These are phyloP conservation scores for Bertia moriformis DNA, from an alignment of 2,329 filamentous ascomycete species.

Conservation along the genomic window DNA sequence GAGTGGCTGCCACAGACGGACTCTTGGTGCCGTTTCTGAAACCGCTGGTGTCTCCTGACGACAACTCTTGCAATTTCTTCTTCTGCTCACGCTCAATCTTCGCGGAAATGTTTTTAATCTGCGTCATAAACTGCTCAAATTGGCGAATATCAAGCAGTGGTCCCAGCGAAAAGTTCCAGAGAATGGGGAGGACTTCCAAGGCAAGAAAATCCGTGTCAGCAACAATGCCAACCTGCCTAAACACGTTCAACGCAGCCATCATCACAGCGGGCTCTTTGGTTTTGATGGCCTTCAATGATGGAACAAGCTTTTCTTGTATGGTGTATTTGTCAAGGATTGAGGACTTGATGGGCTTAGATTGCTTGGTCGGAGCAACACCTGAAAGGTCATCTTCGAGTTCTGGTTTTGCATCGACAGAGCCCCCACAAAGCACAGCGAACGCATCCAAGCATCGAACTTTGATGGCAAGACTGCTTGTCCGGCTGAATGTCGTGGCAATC, in stretches of 20 bases:
- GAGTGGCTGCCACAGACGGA: not conserved
- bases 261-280: slow-evolving; percentile 97
- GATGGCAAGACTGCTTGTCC: slow-evolving; percentile 83
- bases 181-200: slow-evolving; percentile 72
- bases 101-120: slow-evolving; percentile 68
- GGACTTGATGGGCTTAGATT: slow-evolving; percentile 49
- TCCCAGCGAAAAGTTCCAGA: slow-evolving; percentile 86
- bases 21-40: slow-evolving; percentile 38
- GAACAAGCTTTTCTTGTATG: slow-evolving; percentile 93
- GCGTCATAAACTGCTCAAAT: slow-evolving; percentile 77
- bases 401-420: slow-evolving; percentile 32
- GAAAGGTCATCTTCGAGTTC: slow-evolving; percentile 35
- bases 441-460: slow-evolving; percentile 86
- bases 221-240: slow-evolving; percentile 66
- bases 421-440: slow-evolving; percentile 79
- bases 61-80: slow-evolving; percentile 74
- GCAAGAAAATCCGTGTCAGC: slow-evolving; percentile 86
- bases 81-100: slow-evolving; percentile 80
- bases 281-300: slow-evolving; percentile 80
- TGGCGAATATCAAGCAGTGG: slow-evolving; percentile 76
- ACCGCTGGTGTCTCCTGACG: slow-evolving; percentile 37
- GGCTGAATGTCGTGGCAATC: slow-evolving; percentile 78
- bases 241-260: slow-evolving; percentile 77
- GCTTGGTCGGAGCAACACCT: slow-evolving; percentile 59
- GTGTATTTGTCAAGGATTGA: slow-evolving; percentile 92